phyloP scores from a whole-genome alignment of 1,284 basidiomycete genomes.

The Cryptococcus sp. region DNA sequence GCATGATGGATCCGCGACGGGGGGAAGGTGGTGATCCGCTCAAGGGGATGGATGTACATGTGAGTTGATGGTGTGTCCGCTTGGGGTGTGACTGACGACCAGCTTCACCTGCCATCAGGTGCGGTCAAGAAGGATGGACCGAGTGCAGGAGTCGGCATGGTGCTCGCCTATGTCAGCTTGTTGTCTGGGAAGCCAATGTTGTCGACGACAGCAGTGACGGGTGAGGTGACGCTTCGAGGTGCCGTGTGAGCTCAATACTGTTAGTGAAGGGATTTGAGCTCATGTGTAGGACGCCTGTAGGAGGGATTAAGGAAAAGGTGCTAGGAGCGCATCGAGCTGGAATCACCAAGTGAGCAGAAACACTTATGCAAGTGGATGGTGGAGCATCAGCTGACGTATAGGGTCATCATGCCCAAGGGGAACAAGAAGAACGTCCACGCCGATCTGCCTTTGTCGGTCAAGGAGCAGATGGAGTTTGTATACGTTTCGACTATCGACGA shows the following conservation, averaged over 20 bases:
- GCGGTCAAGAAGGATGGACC: slow-evolving; percentile 96
- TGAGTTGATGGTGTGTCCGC: slow-evolving; percentile 45
- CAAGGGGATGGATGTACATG: slow-evolving; percentile 61
- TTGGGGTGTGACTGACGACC: slow-evolving; percentile 42
- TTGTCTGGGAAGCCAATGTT: slow-evolving; percentile 72
- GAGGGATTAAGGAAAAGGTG: slow-evolving; percentile 90
- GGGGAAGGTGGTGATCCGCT: slow-evolving; percentile 18
- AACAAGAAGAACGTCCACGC: slow-evolving; percentile 85
- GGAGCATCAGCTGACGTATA: slow-evolving; percentile 15
- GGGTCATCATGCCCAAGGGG: slow-evolving; percentile 67
- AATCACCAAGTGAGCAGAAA: slow-evolving; percentile 60
- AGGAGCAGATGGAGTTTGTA: slow-evolving; percentile 76
- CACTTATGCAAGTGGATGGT: background rate
- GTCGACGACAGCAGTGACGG: slow-evolving; percentile 86
- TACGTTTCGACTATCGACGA: slow-evolving; percentile 45
- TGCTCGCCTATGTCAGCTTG: slow-evolving; percentile 80
- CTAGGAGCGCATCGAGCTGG: slow-evolving; percentile 86
- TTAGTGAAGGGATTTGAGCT: background rate
- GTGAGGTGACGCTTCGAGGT: slow-evolving; percentile 86
- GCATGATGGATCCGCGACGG: slow-evolving; percentile 70
- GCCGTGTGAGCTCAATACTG: slow-evolving; percentile 54
- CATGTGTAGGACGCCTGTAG: slow-evolving; percentile 60
- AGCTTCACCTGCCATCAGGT: slow-evolving; percentile 90
- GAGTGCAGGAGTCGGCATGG: slow-evolving; percentile 84
- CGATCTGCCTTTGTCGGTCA: slow-evolving; percentile 84